Percentiles rank a stretch among this genome's conserved stretches.
These are phyloP conservation scores for Pestalotiopsis fici DNA, from an alignment of 2,329 filamentous ascomycete genomes.

Conservation along the genomic window DNA sequence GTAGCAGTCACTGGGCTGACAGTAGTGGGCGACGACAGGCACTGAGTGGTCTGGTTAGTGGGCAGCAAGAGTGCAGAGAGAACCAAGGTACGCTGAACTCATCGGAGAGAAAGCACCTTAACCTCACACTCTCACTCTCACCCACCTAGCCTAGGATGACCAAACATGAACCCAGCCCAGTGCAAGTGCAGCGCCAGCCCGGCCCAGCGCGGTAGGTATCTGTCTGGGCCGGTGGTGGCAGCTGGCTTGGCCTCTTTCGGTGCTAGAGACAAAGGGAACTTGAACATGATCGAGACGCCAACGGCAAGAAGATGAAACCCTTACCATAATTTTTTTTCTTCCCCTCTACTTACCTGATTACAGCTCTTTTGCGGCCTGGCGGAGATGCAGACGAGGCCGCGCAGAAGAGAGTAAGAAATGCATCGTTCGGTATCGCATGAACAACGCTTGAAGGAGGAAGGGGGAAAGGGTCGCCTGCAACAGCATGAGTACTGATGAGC, in stretches of 20 bases:
- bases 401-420: background rate
- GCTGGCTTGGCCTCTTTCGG: conserved; percentile 2
- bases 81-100: background rate
- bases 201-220: background rate
- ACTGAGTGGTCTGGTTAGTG: background rate
- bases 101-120: background rate
- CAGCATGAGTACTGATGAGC: background rate
- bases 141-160: background rate
- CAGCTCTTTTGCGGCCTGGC: background rate
- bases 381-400: background rate
- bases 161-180: background rate
- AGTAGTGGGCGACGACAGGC: background rate
- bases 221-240: background rate
- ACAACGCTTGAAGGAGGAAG: background rate
- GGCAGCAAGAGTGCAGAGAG: background rate
- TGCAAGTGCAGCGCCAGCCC: background rate
- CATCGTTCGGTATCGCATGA: background rate
- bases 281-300: background rate
- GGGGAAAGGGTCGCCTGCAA: background rate
- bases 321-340: background rate
- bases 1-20: background rate
- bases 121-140: background rate
- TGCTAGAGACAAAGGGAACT: background rate
- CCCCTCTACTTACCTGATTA: background rate
- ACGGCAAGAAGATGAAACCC: conserved; percentile 1